Percentiles rank a stretch among this genome's conserved stretches.
Evolutionary conservation across 306 rosid genomes (phyloP).

Genomic region (Quercus engelmannii): DNA sequence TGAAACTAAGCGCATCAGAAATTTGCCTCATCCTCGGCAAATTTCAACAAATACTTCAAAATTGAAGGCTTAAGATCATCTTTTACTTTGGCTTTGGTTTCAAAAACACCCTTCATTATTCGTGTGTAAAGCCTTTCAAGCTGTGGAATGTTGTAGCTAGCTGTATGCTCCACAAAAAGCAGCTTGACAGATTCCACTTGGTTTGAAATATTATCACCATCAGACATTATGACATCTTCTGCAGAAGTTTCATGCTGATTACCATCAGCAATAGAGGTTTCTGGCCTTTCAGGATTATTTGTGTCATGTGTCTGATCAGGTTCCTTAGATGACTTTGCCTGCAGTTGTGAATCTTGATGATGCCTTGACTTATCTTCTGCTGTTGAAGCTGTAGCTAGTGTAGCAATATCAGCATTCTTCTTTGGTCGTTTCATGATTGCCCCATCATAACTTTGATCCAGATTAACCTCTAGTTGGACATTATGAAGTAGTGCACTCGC

Average conservation of each 20-base stretch:
- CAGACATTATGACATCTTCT: slow-evolving; percentile 39
- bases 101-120: slow-evolving; percentile 84
- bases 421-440: slow-evolving; percentile 54
- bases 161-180: slow-evolving; percentile 53
- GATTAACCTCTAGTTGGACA: slow-evolving; percentile 64
- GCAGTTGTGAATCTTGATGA: slow-evolving; percentile 35
- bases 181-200: slow-evolving; percentile 57
- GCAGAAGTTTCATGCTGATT: slow-evolving; percentile 30
- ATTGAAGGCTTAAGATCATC: slow-evolving; percentile 52
- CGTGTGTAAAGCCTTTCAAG: slow-evolving; percentile 88
- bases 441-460: slow-evolving; percentile 63
- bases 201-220: slow-evolving; percentile 35
- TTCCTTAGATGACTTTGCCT: slow-evolving; percentile 40
- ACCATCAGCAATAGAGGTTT: slow-evolving; percentile 35
- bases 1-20: slow-evolving; percentile 34
- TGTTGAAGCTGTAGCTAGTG: slow-evolving; percentile 13
- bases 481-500: slow-evolving; percentile 87
- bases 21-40: slow-evolving; percentile 72
- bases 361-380: slow-evolving; percentile 52
- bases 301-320: slow-evolving; percentile 27
- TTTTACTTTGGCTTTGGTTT: slow-evolving; percentile 38
- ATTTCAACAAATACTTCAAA: slow-evolving; percentile 61
- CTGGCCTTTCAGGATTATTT: slow-evolving; percentile 30
- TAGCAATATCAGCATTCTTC: slow-evolving; percentile 45
- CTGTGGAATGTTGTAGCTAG: slow-evolving; percentile 64